phyloP scores from a whole-genome alignment of 176 grass and related monocot genomes.

The Neostapfia colusana region DNA sequence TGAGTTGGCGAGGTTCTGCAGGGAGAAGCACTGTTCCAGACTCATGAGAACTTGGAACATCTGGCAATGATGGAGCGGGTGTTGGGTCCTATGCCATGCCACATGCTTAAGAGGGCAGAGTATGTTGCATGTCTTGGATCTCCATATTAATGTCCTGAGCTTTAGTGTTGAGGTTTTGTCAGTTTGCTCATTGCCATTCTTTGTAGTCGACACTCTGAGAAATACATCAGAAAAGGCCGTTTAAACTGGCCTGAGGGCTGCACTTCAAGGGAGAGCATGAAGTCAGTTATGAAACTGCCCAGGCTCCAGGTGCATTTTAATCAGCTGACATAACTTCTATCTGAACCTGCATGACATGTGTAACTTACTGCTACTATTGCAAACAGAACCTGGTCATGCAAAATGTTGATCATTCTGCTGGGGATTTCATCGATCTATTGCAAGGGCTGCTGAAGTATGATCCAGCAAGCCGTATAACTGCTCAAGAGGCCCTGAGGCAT shows the following conservation, averaged over 20 bases:
- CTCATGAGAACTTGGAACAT: constrained; percentile 71
- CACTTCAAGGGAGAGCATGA: constrained; percentile 76
- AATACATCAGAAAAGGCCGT: constrained; percentile 74
- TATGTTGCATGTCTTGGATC: constrained; percentile 36
- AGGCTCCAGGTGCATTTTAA: constrained; percentile 54
- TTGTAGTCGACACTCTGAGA: constrained; percentile 66
- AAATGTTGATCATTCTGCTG: constrained; percentile 54
- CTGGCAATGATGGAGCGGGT: constrained; percentile 74
- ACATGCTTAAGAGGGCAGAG: constrained; percentile 65
- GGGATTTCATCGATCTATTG: constrained; percentile 76
- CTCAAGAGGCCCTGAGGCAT: constrained; percentile 66
- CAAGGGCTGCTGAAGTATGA: constrained; percentile 76
- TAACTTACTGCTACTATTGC: not conserved
- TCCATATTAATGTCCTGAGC: constrained; percentile 16
- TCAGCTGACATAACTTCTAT: not conserved
- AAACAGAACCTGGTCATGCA: constrained; percentile 79
- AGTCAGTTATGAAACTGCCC: constrained; percentile 69
- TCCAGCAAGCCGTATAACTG: constrained; percentile 53
- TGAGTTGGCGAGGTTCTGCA: constrained; percentile 44
- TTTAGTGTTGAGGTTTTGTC: constrained; percentile 25
- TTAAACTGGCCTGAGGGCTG: constrained; percentile 93
- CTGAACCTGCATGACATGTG: not conserved
- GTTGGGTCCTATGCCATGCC: constrained; percentile 48
- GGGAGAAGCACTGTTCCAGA: constrained; percentile 71
- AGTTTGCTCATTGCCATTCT: constrained; percentile 37